These are phyloP conservation scores for Lecanicillium sp. DNA, from an alignment of 2,329 filamentous ascomycete genomes.

Conservation along the genomic window DNA sequence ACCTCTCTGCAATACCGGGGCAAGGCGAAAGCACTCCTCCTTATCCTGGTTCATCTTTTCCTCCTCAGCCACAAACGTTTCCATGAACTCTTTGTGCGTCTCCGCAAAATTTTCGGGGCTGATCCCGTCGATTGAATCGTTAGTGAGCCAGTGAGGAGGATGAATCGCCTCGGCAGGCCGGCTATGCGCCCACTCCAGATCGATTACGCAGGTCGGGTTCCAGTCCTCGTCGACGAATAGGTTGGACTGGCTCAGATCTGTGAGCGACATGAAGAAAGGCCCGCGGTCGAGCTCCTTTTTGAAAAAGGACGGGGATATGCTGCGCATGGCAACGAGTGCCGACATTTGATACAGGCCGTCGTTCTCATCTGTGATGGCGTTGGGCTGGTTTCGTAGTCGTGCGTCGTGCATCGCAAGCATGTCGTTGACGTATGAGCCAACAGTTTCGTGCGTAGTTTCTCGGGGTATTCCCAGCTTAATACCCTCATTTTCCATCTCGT, in stretches of 20 bases:
- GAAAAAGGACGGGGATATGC: constrained; percentile 18
- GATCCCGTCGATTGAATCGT: too few species aligned
- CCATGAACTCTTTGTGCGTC: too few species aligned
- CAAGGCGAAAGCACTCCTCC: too few species aligned
- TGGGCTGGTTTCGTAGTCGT: constrained; percentile 18
- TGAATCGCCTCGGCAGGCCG: constrained; percentile 23
- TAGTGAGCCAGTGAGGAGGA: constrained; percentile 16
- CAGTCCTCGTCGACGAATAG: constrained; percentile 29
- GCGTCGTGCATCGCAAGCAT: constrained; percentile 14
- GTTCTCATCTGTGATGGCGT: constrained; percentile 15
- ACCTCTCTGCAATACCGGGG: too few species aligned
- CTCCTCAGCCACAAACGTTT: too few species aligned
- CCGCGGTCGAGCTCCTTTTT: constrained; percentile 19
- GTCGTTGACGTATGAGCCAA: too few species aligned
- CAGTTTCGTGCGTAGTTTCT: too few species aligned
- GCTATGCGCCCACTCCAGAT: constrained; percentile 28
- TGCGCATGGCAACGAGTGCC: constrained; percentile 15
- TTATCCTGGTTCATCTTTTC: too few species aligned
- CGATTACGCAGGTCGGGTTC: constrained; percentile 27
- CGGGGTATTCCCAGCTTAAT: constrained; percentile 1
- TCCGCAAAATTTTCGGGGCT: too few species aligned
- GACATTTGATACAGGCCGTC: constrained; percentile 17
- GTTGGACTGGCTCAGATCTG: constrained; percentile 28
- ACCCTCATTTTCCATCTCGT: constrained; percentile 16
- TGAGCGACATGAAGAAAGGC: constrained; percentile 24